Conservation (phyloP, 306 rosid genomes). For the Casuarina glauca region DNA sequence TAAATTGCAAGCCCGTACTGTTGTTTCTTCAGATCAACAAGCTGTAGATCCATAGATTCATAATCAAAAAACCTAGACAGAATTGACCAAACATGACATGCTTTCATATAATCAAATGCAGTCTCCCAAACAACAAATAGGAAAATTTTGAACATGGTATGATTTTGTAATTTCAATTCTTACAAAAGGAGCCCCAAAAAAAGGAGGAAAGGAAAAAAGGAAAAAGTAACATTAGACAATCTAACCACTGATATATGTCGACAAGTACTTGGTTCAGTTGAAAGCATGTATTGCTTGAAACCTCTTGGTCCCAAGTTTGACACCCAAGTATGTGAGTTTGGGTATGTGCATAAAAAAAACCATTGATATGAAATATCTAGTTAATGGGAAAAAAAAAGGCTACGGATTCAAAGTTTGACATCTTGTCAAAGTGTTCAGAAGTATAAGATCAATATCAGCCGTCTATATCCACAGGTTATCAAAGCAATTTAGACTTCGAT, state of each 20-base stretch:
- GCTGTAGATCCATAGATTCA: constrained; percentile 10
- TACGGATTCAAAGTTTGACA: no score
- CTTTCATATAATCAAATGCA: neutral
- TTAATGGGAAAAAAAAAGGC: neutral
- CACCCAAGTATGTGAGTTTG: no score
- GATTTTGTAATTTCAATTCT: neutral
- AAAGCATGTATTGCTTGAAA: no score
- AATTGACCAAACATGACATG: neutral
- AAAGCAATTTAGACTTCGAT: neutral
- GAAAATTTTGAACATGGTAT: neutral
- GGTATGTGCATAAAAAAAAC: no score
- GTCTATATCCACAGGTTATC: neutral
- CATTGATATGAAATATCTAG: neutral
- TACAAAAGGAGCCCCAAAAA: no score
- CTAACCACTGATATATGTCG: neutral
- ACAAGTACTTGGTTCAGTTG: no score
- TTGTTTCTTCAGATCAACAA: no score
- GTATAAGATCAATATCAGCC: neutral
- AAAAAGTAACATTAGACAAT: neutral
- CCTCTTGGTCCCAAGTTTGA: no score
- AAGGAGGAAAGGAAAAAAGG: no score
- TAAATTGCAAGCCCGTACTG: no score
- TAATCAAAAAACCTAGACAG: constrained; percentile 7
- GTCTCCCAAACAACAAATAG: neutral
- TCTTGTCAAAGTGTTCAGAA: neutral